A percentile compares a stretch with the other conserved stretches of the same genome.
Conservation (phyloP, 169 alveolate species). For the Cryptosporidium xiaoi region DNA sequence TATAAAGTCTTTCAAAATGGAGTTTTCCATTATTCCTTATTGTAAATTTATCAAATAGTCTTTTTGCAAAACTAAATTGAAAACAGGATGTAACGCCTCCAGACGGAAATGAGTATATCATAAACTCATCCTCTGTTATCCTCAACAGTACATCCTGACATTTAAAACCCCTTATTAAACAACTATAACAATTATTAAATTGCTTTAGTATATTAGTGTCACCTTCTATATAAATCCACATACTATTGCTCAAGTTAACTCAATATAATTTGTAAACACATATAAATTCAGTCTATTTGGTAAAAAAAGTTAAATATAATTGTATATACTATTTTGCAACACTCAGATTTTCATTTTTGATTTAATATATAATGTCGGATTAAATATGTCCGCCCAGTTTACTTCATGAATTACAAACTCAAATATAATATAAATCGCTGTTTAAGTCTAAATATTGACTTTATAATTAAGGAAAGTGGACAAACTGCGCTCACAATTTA, state of each 20-base stretch:
- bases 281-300: too few relatives aligned
- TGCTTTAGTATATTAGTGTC: constrained; percentile 21
- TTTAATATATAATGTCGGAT: too few relatives aligned
- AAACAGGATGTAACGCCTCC: constrained; percentile 61
- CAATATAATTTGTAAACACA: too few relatives aligned
- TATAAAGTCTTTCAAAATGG: constrained; percentile 29
- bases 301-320: too few relatives aligned
- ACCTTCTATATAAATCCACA: constrained; percentile 45
- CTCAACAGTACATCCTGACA: constrained; percentile 58
- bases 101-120: constrained; percentile 57
- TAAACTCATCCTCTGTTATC: constrained; percentile 24
- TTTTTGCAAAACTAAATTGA: constrained; percentile 40
- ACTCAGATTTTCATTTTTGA: too few relatives aligned
- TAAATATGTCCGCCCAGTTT: too few relatives aligned
- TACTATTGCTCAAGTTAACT: neutral
- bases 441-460: too few relatives aligned
- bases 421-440: too few relatives aligned
- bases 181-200: constrained; percentile 44
- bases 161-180: constrained; percentile 57
- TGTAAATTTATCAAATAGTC: constrained; percentile 43
- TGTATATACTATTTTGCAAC: too few relatives aligned
- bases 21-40: neutral
- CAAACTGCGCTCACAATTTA: too few relatives aligned
- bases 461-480: too few relatives aligned
- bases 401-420: too few relatives aligned